Evolutionary conservation across 768 basidiomycete genomes (phyloP).

Genomic region (Podaxis carcinomalis): DNA sequence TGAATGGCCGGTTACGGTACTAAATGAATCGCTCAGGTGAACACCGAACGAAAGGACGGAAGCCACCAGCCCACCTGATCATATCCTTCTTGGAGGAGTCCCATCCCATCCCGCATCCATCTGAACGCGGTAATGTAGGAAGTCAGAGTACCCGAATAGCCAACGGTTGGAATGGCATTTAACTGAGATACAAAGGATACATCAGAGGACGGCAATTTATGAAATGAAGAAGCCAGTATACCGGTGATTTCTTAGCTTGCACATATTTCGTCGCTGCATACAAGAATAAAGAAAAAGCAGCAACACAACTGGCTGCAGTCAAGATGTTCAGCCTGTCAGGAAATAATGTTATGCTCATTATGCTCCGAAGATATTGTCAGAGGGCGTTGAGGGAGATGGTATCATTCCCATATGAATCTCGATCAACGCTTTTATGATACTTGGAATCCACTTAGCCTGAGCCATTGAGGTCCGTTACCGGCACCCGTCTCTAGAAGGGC

Average conservation of each 20-base stretch:
- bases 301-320: neutral
- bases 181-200: neutral
- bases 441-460: too few species aligned
- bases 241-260: conserved; percentile 5
- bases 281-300: neutral
- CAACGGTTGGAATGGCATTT: conserved; percentile 20
- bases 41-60: neutral
- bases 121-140: conserved; percentile 21
- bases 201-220: neutral
- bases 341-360: too few species aligned
- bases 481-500: too few species aligned
- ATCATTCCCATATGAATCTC: too few species aligned
- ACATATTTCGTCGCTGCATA: neutral
- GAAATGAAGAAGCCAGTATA: neutral
- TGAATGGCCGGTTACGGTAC: conserved; percentile 24
- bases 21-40: neutral
- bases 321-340: too few species aligned
- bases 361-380: too few species aligned
- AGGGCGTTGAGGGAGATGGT: too few species aligned
- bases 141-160: conserved; percentile 19
- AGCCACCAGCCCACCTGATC: conserved; percentile 15
- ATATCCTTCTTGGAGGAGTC: conserved; percentile 22
- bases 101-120: conserved; percentile 19
- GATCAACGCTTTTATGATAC: too few species aligned
- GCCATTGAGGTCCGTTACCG: too few species aligned